A percentile compares a stretch with the other conserved stretches of the same genome.
phyloP scores from a whole-genome alignment of 2,329 filamentous ascomycete genomes.

The Colletotrichum simmondsii region DNA sequence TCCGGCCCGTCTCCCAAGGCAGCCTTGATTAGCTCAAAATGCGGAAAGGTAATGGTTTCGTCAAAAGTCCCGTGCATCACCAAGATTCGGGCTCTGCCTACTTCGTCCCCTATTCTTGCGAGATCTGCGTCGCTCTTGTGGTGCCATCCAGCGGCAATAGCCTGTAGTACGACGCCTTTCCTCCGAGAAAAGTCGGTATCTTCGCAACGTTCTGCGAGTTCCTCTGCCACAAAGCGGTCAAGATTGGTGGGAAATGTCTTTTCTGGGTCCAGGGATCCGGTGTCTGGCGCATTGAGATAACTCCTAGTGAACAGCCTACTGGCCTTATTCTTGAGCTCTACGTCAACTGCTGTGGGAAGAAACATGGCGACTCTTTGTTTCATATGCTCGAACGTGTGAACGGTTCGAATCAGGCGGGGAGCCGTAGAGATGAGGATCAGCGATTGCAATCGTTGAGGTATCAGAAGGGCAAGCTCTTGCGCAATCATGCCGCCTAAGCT shows the following conservation, averaged over 20 bases:
- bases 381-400: slow-evolving; percentile 1
- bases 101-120: not conserved
- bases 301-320: slow-evolving; percentile 11
- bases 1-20: slow-evolving; percentile 17
- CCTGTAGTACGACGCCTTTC: slow-evolving; percentile 14
- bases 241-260: slow-evolving; percentile 14
- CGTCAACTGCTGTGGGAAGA: slow-evolving; percentile 1
- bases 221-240: slow-evolving; percentile 21
- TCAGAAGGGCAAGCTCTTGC: slow-evolving; percentile 67
- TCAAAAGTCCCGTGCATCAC: slow-evolving; percentile 22
- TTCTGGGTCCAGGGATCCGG: slow-evolving; percentile 5
- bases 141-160: slow-evolving; percentile 21
- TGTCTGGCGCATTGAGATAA: slow-evolving; percentile 1
- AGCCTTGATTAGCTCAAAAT: slow-evolving; percentile 11
- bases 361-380: slow-evolving; percentile 15
- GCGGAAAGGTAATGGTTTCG: slow-evolving; percentile 12
- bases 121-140: slow-evolving; percentile 16
- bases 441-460: slow-evolving; percentile 37
- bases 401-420: slow-evolving; percentile 17
- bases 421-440: slow-evolving; percentile 16
- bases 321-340: slow-evolving; percentile 14
- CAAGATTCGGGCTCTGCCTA: slow-evolving; percentile 11
- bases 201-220: slow-evolving; percentile 6
- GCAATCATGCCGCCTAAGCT: slow-evolving; percentile 82
- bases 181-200: slow-evolving; percentile 2